Evolutionary conservation across 164 flowering plant species (phyloP).

Genomic region (Liriodendron chinense): DNA sequence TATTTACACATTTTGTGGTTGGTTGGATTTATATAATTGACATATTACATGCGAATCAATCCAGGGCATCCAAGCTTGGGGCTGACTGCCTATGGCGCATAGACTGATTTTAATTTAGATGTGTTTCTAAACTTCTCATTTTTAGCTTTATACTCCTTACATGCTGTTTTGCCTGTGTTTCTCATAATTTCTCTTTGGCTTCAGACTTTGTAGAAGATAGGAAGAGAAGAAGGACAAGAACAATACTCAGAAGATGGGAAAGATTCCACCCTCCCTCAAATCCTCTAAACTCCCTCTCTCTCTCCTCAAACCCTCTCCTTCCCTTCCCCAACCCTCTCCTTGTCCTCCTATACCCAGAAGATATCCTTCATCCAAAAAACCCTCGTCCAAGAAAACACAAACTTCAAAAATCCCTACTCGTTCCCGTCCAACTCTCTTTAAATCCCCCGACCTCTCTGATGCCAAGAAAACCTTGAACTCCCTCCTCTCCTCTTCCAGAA

Average conservation of each 20-base stretch:
- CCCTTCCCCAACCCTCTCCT: slow-evolving; percentile 8
- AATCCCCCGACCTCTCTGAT: slow-evolving; percentile 49
- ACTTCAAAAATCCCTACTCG: neutral
- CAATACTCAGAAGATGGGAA: slow-evolving; percentile 8
- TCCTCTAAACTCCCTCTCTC: slow-evolving; percentile 7
- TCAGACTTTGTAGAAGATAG: neutral
- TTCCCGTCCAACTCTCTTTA: slow-evolving; percentile 25
- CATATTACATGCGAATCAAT: too few relatives aligned
- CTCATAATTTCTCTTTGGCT: neutral
- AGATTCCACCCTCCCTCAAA: slow-evolving; percentile 14
- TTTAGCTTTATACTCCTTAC: neutral
- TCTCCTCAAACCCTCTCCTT: slow-evolving; percentile 23
- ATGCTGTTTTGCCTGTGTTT: neutral
- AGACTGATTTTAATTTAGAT: too few relatives aligned
- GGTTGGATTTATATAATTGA: too few relatives aligned
- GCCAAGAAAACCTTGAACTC: slow-evolving; percentile 56
- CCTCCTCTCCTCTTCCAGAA: slow-evolving; percentile 27
- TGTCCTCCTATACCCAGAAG: slow-evolving; percentile 2
- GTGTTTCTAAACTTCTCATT: neutral
- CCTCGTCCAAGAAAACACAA: neutral
- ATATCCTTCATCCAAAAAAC: slow-evolving; percentile 23
- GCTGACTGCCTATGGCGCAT: too few relatives aligned
- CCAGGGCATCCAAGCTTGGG: too few relatives aligned
- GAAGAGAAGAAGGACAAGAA: neutral
- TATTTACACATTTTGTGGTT: too few relatives aligned